Conservation (phyloP, 2,329 filamentous ascomycete species). For the Aspergillus felis region DNA sequence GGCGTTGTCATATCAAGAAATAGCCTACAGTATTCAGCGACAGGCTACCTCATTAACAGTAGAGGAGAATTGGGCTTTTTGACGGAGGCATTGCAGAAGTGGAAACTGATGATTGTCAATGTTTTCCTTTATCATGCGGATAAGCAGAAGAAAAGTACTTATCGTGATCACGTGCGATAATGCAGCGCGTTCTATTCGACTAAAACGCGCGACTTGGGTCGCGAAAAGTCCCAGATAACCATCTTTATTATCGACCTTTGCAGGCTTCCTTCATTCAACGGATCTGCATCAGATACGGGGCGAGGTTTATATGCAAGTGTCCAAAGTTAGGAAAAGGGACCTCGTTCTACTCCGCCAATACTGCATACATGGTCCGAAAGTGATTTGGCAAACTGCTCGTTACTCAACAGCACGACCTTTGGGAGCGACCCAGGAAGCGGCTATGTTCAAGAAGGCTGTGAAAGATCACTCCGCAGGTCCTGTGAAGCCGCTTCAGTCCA, state of each 20-base stretch:
- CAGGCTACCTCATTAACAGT: too few relatives aligned
- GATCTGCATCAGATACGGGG: neutral
- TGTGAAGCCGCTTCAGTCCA: slow-evolving; percentile 32
- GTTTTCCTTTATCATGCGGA: neutral
- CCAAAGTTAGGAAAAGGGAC: slow-evolving; percentile 11
- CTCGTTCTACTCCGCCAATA: slow-evolving; percentile 19
- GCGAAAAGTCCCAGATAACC: neutral
- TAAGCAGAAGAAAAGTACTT: neutral
- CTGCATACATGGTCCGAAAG: slow-evolving; percentile 15
- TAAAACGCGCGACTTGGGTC: neutral
- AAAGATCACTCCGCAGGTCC: slow-evolving; percentile 33
- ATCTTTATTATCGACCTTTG: neutral
- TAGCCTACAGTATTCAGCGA: neutral
- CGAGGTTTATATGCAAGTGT: slow-evolving; percentile 26
- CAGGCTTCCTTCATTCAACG: neutral
- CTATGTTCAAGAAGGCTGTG: slow-evolving; percentile 42
- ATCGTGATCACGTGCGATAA: neutral
- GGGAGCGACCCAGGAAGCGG: slow-evolving; percentile 12
- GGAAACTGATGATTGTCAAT: neutral
- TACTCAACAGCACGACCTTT: slow-evolving; percentile 25
- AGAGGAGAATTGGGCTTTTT: too few relatives aligned
- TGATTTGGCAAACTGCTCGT: slow-evolving; percentile 17
- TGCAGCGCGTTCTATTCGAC: neutral
- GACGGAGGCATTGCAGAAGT: neutral
- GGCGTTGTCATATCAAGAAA: neutral